A percentile compares a stretch with the other conserved stretches of the same genome.
Conservation (phyloP, 2,329 filamentous ascomycete genomes). For the Verruconis gallopava region DNA sequence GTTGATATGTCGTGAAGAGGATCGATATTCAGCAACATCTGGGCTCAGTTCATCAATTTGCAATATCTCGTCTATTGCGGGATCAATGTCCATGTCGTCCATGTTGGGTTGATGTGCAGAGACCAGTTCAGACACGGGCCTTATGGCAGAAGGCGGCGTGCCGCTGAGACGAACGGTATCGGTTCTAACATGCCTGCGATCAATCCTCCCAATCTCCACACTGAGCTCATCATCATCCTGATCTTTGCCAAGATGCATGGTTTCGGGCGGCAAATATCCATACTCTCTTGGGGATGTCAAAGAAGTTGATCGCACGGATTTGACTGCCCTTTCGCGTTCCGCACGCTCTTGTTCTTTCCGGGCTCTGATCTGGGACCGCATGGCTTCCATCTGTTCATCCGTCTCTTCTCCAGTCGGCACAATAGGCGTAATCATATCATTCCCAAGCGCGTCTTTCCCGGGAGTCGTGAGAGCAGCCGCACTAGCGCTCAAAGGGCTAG, state of each 20-base stretch:
- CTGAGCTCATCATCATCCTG: neutral
- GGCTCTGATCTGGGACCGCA: conserved; percentile 4
- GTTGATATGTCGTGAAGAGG: no score
- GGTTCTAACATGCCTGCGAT: neutral
- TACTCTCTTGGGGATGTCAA: neutral
- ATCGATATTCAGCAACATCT: no score
- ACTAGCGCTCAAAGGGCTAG: neutral
- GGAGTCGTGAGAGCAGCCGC: neutral
- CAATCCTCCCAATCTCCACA: neutral
- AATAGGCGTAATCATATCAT: neutral
- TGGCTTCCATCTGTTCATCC: conserved; percentile 7
- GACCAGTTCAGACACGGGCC: neutral
- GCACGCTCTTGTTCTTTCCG: conserved; percentile 4
- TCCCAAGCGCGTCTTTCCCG: neutral
- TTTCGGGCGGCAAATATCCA: neutral
- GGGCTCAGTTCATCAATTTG: neutral
- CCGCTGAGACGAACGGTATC: no score
- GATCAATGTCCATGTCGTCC: neutral
- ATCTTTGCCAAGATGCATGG: neutral
- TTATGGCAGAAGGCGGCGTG: neutral
- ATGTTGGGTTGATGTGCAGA: neutral
- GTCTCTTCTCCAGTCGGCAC: conserved; percentile 7
- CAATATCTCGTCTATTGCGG: neutral
- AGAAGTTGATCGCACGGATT: neutral
- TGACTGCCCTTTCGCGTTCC: conserved; percentile 1